Base-by-base conservation (phyloP, 345 rosid genomes). In the Boechera divaricarpa region DNA sequence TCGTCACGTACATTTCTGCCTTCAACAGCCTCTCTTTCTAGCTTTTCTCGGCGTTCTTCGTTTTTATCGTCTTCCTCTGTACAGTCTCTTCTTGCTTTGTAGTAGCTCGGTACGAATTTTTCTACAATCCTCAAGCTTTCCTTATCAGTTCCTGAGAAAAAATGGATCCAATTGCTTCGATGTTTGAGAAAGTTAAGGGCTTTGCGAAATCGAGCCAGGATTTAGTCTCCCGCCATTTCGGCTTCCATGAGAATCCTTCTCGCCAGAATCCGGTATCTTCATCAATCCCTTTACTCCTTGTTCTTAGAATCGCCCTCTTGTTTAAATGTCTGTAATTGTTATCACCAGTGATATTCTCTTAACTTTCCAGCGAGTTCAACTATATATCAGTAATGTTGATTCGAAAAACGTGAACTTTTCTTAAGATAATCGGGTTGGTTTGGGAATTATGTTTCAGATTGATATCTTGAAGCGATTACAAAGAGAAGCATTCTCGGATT, bases 381-480 rank as follows among this genome's bases (percentile, higher is more conserved):
- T 31, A 31, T 31, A 31, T 31, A 0, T 31, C 32, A 31, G 32
- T 31, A 31, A 31, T 31, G 32, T 28, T 28, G 29, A 28, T 28
- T 28, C 29, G 29, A 28, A 28, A 28, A 28, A 28, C 3, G 3
- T 35, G 38, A 45, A 26, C 39, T 38, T 44, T 7, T 7, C 24
- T 35, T 35, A 66, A 24, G 41, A n/a, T 21, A 26, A 15, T 26
- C 18, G 49, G 32, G 7, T 28, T 57, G 35, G 36, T 47, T 13
- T 78, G 16, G 54, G 63, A 33, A 15, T 38, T 59, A 12, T 68
- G 72, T 80, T 15, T 67, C 89, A 92, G 98, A 90, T 92, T 86
- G 97, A 92, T 76, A 94, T 90, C 70, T 79, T 94, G 88, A 94
- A 94, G 90, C 86, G 97, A 49, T 84, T 94, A 83, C 98, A 94